A percentile compares a stretch with the other conserved stretches of the same genome.
Conservation (phyloP, 2,329 filamentous ascomycete species). For the Peltaster fructicola region DNA sequence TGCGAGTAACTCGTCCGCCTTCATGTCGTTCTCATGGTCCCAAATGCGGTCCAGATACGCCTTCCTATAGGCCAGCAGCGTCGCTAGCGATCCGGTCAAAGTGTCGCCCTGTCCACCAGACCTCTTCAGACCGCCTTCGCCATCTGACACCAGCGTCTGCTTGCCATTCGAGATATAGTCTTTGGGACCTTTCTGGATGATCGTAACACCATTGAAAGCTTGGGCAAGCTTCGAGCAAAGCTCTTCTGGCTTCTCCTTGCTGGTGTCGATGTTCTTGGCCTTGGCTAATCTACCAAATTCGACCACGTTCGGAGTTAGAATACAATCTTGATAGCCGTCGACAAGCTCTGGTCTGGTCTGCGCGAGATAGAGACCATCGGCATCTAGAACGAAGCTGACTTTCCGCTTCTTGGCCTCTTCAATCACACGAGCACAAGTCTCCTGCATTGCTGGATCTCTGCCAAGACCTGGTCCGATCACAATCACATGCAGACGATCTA, state of each 20-base stretch:
- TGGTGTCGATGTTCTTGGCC: conserved; percentile 48
- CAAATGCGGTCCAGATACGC: conserved; percentile 75
- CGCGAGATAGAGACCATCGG: conserved; percentile 69
- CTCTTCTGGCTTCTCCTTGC: conserved; percentile 31
- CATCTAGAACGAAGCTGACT: conserved; percentile 77
- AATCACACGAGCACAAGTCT: conserved; percentile 64
- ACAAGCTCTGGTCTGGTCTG: conserved; percentile 60
- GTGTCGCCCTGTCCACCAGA: conserved; percentile 94
- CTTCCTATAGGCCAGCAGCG: conserved; percentile 72
- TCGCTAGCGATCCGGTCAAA: conserved; percentile 74
- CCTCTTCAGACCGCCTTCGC: conserved; percentile 69
- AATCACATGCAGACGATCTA: conserved; percentile 74
- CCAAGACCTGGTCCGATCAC: conserved; percentile 88
- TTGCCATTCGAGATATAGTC: conserved; percentile 74
- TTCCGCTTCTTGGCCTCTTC: conserved; percentile 52
- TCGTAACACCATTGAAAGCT: conserved; percentile 70
- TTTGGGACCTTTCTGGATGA: conserved; percentile 71
- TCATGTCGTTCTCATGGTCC: conserved; percentile 41
- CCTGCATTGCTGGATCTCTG: conserved; percentile 76
- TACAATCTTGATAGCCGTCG: conserved; percentile 62
- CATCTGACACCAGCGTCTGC: conserved; percentile 56
- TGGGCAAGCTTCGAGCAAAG: conserved; percentile 54
- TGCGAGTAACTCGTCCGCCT: conserved; percentile 42
- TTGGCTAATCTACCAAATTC: conserved; percentile 76
- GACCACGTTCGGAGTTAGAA: conserved; percentile 87